These are phyloP conservation scores for Herpetomonas samuelpessoai DNA, from an alignment of 208 protist species.

Conservation along the genomic window DNA sequence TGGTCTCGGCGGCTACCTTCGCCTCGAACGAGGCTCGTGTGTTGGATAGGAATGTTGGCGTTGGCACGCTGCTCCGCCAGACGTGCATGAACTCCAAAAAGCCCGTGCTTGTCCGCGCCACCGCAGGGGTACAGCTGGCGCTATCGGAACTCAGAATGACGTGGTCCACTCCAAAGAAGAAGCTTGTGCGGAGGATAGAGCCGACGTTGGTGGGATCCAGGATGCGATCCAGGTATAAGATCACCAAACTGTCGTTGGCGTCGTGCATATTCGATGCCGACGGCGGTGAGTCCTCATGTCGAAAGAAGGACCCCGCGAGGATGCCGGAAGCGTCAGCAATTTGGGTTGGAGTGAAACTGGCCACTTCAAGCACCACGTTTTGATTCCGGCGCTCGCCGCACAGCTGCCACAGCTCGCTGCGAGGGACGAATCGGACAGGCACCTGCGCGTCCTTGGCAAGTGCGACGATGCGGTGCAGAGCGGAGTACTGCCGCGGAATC, in stretches of 20 bases:
- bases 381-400: conserved; percentile 82
- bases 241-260: neutral
- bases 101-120: conserved; percentile 65
- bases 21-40: conserved; percentile 12
- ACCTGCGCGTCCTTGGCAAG: conserved; percentile 53
- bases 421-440: conserved; percentile 54
- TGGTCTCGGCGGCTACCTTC: neutral
- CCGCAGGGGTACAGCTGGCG: conserved; percentile 62
- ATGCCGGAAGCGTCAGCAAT: conserved; percentile 17
- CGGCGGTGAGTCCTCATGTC: neutral
- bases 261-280: neutral
- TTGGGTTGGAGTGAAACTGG: conserved; percentile 27
- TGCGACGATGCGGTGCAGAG: conserved; percentile 50
- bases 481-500: conserved; percentile 53
- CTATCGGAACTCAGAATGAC: conserved; percentile 63
- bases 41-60: conserved; percentile 32
- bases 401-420: conserved; percentile 61
- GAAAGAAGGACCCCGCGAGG: neutral
- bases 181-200: conserved; percentile 64
- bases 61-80: conserved; percentile 31
- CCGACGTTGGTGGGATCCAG: conserved; percentile 80
- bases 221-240: conserved; percentile 74
- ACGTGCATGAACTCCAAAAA: conserved; percentile 72
- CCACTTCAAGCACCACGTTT: conserved; percentile 74
- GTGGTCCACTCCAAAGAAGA: conserved; percentile 63